Base-by-base conservation (phyloP, 371 early-diverging fungal species). In the Gilbertella persicaria region DNA sequence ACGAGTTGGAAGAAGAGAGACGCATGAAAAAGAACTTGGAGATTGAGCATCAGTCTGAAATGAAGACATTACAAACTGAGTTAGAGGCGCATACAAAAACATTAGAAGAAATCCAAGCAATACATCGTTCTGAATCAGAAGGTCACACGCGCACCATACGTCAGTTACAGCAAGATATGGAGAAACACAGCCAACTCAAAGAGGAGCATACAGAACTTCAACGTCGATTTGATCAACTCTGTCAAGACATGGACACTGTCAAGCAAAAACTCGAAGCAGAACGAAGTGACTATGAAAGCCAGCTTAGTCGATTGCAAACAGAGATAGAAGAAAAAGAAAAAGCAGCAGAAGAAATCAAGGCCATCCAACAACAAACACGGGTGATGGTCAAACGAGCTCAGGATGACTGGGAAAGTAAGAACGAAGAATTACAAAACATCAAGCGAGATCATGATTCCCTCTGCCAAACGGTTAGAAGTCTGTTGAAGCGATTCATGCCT, bases 311-410 rank as follows among this genome's bases (percentile, higher is more conserved):
- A 16, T 30, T 78, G 14, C 54, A 53, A 8, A 26, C 43, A 16
- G 58, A 62, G 6, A 60, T 73, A 26, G 60, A 50, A 10, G 55
- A 67, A 19, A 71, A 72, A 20, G 75, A 77, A 26, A 55, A 59
- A 14, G 71, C 76, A 16, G 64, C 64, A 10, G 61, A 63, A n/a
- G 74, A 73, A 42, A 75, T 82, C 35, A 68, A 78, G 20, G 51
- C 54, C 17, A 58, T 68, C 9, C 59, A 79, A 36, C 69, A 73
- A 14, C 79, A 84, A 64, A 67, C 77, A n/a, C 50, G 75, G 20
- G 53, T 56, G 4, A 82, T 82, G 82, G 78, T 82, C 2, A 61
- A 61, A 2, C 62, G 71, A 17, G 79, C 80, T 5, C 74, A 80
- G 50, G 72, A 71, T 19, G 76, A 79, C 25, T 82, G 82, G 82